phyloP scores from a whole-genome alignment of 2,329 filamentous ascomycete genomes.

The Hymenoscyphus occultus region DNA sequence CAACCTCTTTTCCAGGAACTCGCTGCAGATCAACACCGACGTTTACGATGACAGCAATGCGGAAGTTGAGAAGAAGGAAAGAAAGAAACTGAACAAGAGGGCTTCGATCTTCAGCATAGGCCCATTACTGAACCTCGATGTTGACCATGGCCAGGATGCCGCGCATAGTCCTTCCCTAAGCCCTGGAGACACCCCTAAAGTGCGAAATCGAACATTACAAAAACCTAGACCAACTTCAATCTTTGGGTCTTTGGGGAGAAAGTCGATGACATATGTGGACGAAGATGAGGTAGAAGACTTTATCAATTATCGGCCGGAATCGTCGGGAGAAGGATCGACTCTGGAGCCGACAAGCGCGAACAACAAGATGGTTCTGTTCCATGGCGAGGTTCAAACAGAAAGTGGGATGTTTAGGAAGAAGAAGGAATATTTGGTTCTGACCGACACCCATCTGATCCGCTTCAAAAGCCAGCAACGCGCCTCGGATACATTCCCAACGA shows the following conservation, averaged over 20 bases:
- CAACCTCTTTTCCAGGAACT: slow-evolving; percentile 30
- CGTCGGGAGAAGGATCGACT: slow-evolving; percentile 23
- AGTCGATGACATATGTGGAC: slow-evolving; percentile 30
- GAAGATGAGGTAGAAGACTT: slow-evolving; percentile 29
- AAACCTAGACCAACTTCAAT: slow-evolving; percentile 35
- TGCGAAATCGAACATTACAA: slow-evolving; percentile 32
- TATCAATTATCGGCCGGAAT: slow-evolving; percentile 26
- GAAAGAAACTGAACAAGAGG: slow-evolving; percentile 32
- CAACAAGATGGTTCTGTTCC: slow-evolving; percentile 52
- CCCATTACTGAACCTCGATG: slow-evolving; percentile 23
- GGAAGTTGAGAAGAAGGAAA: slow-evolving; percentile 26
- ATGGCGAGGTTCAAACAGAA: slow-evolving; percentile 69
- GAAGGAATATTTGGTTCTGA: slow-evolving; percentile 69
- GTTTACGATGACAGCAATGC: slow-evolving; percentile 12
- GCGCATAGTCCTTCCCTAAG: slow-evolving; percentile 26
- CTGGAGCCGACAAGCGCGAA: slow-evolving; percentile 16
- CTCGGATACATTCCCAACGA: slow-evolving; percentile 57
- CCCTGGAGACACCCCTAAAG: slow-evolving; percentile 27
- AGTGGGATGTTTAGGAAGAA: slow-evolving; percentile 70
- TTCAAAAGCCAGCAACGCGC: slow-evolving; percentile 68
- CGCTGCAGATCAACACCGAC: slow-evolving; percentile 30
- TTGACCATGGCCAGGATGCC: slow-evolving; percentile 16
- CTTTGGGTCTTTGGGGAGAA: slow-evolving; percentile 37
- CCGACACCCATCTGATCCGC: slow-evolving; percentile 63
- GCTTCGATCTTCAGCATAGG: slow-evolving; percentile 32